phyloP scores from a whole-genome alignment of 2,329 filamentous ascomycete genomes.

The Xylariales sp. region DNA sequence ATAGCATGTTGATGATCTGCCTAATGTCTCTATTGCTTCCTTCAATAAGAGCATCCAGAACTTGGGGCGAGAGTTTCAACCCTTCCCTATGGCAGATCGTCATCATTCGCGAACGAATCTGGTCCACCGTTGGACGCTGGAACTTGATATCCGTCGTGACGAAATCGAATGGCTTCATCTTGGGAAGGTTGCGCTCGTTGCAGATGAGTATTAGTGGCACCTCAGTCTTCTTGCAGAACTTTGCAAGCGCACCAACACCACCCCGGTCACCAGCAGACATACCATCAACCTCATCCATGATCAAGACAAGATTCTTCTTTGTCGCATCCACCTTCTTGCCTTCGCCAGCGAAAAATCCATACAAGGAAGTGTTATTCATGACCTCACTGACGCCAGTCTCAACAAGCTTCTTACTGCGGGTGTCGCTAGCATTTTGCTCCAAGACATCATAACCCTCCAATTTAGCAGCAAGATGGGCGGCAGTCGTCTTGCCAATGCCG shows the following conservation, averaged over 20 bases:
- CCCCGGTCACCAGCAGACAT: conserved; percentile 98
- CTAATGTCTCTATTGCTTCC: conserved; percentile 94
- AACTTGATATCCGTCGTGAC: conserved; percentile 83
- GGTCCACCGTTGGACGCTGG: conserved; percentile 81
- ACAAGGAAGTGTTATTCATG: conserved; percentile 86
- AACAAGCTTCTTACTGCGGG: conserved; percentile 91
- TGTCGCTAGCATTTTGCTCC: conserved; percentile 94
- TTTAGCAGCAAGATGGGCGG: conserved; percentile 89
- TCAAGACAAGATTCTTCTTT: conserved; percentile 91
- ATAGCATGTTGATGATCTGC: conserved; percentile 98
- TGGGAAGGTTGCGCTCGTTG: conserved; percentile 86
- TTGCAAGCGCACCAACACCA: conserved; percentile 88
- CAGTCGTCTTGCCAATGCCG: conserved; percentile 95
- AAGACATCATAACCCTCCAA: conserved; percentile 90
- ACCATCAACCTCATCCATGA: conserved; percentile 99
- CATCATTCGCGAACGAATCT: conserved; percentile 87
- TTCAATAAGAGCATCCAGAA: conserved; percentile 91
- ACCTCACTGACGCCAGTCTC: conserved; percentile 85
- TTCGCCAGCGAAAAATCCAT: conserved; percentile 84
- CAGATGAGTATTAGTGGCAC: conserved; percentile 96
- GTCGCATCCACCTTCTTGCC: conserved; percentile 72
- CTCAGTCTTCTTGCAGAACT: conserved; percentile 91
- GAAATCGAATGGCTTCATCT: conserved; percentile 97
- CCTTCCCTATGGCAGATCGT: conserved; percentile 93
- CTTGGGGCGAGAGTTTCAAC: conserved; percentile 75